These are phyloP conservation scores for Verticillium nubilum DNA, from an alignment of 2,329 filamentous ascomycete genomes.

Conservation along the genomic window DNA sequence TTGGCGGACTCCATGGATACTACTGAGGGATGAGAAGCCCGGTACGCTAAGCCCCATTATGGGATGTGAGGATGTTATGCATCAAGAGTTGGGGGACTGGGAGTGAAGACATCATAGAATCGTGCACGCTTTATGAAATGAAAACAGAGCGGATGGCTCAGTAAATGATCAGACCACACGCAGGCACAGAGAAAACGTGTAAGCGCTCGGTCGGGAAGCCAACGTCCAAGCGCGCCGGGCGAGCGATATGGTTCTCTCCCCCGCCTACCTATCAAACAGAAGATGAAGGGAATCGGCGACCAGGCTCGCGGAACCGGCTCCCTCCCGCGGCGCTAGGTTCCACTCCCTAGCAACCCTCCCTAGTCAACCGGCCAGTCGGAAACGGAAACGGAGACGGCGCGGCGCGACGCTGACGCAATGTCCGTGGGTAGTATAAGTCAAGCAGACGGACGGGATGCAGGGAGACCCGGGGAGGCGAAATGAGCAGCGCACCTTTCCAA, in stretches of 20 bases:
- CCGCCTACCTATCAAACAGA: too few relatives aligned
- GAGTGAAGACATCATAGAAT: neutral
- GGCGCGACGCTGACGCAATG: neutral
- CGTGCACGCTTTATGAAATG: neutral
- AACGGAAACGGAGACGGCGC: neutral
- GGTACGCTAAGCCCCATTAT: neutral
- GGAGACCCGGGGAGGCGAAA: too few relatives aligned
- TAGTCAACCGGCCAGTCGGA: neutral
- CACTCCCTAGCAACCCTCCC: neutral
- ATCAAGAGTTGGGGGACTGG: neutral
- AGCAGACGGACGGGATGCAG: too few relatives aligned
- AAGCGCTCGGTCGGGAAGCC: too few relatives aligned
- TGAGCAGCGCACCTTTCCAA: too few relatives aligned
- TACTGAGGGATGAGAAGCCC: constrained; percentile 22
- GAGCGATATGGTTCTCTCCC: too few relatives aligned
- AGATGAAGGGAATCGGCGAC: too few relatives aligned
- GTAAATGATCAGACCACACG: too few relatives aligned
- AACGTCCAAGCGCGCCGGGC: too few relatives aligned
- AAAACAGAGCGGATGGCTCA: too few relatives aligned
- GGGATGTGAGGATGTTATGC: neutral
- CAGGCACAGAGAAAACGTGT: too few relatives aligned
- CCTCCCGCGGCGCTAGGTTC: neutral
- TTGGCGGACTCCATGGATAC: constrained; percentile 38
- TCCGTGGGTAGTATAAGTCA: neutral
- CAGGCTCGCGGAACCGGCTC: too few relatives aligned